Evolutionary conservation across 2,329 filamentous ascomycete genomes (phyloP).

Genomic region (Aureobasidium namibiae): DNA sequence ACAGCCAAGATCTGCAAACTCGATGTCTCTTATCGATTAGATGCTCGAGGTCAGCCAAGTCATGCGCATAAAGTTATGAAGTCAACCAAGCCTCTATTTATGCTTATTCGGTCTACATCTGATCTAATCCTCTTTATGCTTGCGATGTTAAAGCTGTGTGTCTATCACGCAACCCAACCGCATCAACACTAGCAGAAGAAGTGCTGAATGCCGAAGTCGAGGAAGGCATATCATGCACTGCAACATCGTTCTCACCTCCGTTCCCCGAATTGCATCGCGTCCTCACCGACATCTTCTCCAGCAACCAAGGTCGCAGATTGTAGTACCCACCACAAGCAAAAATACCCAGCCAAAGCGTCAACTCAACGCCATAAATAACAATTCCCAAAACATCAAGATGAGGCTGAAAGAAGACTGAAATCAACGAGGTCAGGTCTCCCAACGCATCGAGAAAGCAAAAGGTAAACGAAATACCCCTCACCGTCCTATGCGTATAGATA

Average conservation of each 20-base stretch:
- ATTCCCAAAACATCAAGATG: conserved; percentile 53
- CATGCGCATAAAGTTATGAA: too few species aligned
- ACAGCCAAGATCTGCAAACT: neutral
- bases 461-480: conserved; percentile 62
- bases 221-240: conserved; percentile 45
- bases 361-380: conserved; percentile 58
- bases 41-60: too few species aligned
- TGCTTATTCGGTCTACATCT: too few species aligned
- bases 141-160: neutral
- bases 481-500: conserved; percentile 57
- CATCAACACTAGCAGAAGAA: conserved; percentile 34
- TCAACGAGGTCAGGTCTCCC: conserved; percentile 58
- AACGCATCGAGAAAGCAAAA: conserved; percentile 63
- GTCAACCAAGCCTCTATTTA: too few species aligned
- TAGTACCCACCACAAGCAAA: conserved; percentile 59
- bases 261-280: neutral
- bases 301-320: conserved; percentile 53
- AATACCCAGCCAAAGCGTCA: conserved; percentile 59
- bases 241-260: conserved; percentile 19
- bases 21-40: too few species aligned
- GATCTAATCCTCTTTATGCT: too few species aligned
- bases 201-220: conserved; percentile 59
- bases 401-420: conserved; percentile 56
- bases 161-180: neutral
- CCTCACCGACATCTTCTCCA: conserved; percentile 17